A percentile compares a stretch with the other conserved stretches of the same genome.
These are phyloP conservation scores for Geosmithia putterillii DNA, from an alignment of 2,329 filamentous ascomycete genomes.

Conservation along the genomic window DNA sequence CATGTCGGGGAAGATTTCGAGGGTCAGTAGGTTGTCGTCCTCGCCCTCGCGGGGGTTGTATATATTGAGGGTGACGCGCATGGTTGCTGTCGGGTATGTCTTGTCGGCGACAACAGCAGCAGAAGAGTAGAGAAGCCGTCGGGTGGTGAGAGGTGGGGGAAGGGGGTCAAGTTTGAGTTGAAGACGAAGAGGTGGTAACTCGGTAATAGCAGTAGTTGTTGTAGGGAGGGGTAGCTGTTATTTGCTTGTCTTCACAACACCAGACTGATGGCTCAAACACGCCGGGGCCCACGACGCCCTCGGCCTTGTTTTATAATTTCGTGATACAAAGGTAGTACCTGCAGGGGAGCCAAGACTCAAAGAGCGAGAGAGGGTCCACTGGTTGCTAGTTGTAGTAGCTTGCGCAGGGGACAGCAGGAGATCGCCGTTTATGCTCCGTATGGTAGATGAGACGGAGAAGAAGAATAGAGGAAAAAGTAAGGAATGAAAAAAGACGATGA, in stretches of 20 bases:
- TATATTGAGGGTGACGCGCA: constrained; percentile 81
- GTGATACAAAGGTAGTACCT: too few relatives aligned
- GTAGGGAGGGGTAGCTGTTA: too few relatives aligned
- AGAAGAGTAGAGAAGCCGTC: background rate
- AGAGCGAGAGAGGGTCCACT: too few relatives aligned
- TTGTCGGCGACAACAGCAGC: background rate
- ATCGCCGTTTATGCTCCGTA: background rate
- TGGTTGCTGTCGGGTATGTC: constrained; percentile 18
- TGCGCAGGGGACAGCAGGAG: background rate
- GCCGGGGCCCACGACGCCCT: too few relatives aligned
- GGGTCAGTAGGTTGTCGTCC: constrained; percentile 64
- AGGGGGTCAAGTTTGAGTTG: background rate
- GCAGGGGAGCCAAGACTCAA: too few relatives aligned
- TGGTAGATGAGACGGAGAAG: background rate
- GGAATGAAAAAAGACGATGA: background rate
- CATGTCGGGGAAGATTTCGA: constrained; percentile 75
- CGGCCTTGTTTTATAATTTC: too few relatives aligned
- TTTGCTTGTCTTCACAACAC: too few relatives aligned
- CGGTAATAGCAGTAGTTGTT: too few relatives aligned
- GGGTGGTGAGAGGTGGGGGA: background rate
- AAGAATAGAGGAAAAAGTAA: background rate
- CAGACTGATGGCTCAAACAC: too few relatives aligned
- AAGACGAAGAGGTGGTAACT: background rate
- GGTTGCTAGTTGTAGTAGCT: too few relatives aligned
- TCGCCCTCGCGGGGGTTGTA: constrained; percentile 55